Conservation (phyloP, 2,329 filamentous ascomycete genomes). For the Corynespora cassiicola region DNA sequence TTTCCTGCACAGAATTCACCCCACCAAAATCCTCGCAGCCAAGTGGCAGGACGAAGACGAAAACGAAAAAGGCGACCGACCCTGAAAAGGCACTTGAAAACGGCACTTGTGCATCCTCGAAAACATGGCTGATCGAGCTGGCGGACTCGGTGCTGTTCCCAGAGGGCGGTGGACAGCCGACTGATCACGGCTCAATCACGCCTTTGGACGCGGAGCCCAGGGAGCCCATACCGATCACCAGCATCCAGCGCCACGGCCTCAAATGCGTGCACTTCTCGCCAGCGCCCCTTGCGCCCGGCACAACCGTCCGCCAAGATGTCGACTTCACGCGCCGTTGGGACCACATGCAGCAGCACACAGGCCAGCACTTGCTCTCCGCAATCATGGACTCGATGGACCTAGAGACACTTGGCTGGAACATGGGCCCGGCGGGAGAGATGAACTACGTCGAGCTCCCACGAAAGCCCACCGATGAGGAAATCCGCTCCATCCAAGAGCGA, state of each 20-base stretch:
- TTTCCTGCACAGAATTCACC: slow-evolving; percentile 37
- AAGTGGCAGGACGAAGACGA: slow-evolving; percentile 31
- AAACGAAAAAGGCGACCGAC: slow-evolving; percentile 33
- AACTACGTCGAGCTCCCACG: slow-evolving; percentile 41
- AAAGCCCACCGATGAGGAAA: slow-evolving; percentile 33
- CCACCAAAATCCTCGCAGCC: slow-evolving; percentile 23
- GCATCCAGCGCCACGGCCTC: slow-evolving; percentile 57
- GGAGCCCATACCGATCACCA: slow-evolving; percentile 33
- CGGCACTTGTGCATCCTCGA: slow-evolving; percentile 11
- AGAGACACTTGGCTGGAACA: slow-evolving; percentile 37
- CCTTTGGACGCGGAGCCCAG: slow-evolving; percentile 18
- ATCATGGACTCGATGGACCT: slow-evolving; percentile 39
- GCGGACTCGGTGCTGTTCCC: slow-evolving; percentile 41
- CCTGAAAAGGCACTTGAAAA: slow-evolving; percentile 23
- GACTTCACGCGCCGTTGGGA: slow-evolving; percentile 39
- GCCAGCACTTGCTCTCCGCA: slow-evolving; percentile 41
- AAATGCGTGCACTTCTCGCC: slow-evolving; percentile 76
- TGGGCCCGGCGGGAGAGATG: slow-evolving; percentile 40
- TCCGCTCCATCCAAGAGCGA: slow-evolving; percentile 29
- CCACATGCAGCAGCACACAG: slow-evolving; percentile 44
- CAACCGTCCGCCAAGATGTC: slow-evolving; percentile 32
- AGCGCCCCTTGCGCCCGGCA: slow-evolving; percentile 84
- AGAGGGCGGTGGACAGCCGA: slow-evolving; percentile 41
- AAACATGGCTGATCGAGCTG: slow-evolving; percentile 37
- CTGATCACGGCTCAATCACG: slow-evolving; percentile 36